A percentile compares a stretch with the other conserved stretches of the same genome.
phyloP scores from a whole-genome alignment of 2,329 filamentous ascomycete genomes.

The Myriosclerotinia duriaeana region DNA sequence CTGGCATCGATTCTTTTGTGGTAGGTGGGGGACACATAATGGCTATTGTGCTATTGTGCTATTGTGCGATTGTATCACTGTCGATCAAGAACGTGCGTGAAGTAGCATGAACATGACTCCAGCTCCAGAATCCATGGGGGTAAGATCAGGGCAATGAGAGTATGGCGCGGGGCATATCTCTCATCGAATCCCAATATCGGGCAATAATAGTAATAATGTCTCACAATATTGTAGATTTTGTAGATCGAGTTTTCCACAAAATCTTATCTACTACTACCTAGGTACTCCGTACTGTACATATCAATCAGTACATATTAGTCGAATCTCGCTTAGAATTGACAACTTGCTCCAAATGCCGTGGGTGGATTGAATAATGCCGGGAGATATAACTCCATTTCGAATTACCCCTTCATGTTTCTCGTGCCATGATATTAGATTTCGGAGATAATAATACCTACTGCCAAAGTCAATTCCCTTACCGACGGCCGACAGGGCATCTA shows the following conservation, averaged over 20 bases:
- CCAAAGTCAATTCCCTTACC: no score
- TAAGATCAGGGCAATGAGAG: neutral
- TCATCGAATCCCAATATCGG: constrained; percentile 9
- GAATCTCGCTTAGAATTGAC: constrained; percentile 2
- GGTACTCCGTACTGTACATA: no score
- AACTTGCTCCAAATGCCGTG: constrained; percentile 7
- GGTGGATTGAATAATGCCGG: constrained; percentile 7
- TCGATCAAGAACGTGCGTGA: constrained; percentile 13
- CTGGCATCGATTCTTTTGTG: no score
- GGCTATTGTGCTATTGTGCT: no score
- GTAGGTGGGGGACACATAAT: no score
- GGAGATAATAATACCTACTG: no score
- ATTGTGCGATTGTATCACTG: neutral
- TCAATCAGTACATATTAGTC: neutral
- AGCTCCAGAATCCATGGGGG: neutral
- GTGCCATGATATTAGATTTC: neutral
- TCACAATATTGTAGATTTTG: neutral
- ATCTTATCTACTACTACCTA: neutral
- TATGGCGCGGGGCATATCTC: neutral
- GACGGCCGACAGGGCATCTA: no score
- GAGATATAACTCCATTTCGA: no score
- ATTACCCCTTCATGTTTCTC: neutral
- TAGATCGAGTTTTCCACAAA: neutral
- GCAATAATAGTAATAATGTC: neutral
- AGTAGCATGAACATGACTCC: neutral